Evolutionary conservation across 768 basidiomycete species (phyloP).

Genomic region (Rhodotorula paludigena): DNA sequence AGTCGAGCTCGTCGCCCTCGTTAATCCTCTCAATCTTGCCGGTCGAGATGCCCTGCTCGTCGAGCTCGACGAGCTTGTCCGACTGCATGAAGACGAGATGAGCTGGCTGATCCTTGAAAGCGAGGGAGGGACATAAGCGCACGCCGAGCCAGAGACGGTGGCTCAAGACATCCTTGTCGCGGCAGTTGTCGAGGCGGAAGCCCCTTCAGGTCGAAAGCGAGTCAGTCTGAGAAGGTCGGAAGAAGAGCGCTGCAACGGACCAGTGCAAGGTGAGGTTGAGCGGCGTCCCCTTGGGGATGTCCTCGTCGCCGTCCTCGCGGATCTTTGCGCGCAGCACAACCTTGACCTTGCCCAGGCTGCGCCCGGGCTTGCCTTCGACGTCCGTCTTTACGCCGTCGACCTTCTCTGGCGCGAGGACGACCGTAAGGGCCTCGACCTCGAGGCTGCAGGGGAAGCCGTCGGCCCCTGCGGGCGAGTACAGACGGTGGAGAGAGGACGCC

Average conservation of each 20-base stretch:
- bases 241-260: slow-evolving; percentile 6
- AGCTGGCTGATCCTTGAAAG: no score
- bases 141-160: slow-evolving; percentile 29
- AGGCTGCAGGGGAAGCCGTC: slow-evolving; percentile 37
- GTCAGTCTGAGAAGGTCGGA: neutral
- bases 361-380: neutral
- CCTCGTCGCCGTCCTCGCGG: slow-evolving; percentile 28
- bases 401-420: neutral
- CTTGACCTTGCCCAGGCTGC: slow-evolving; percentile 14
- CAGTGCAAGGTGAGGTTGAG: slow-evolving; percentile 39
- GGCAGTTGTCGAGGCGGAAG: slow-evolving; percentile 30
- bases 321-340: slow-evolving; percentile 34
- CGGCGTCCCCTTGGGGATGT: slow-evolving; percentile 23
- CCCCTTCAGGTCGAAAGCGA: slow-evolving; percentile 10
- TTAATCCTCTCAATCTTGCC: slow-evolving; percentile 13
- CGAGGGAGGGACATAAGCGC: neutral
- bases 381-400: neutral
- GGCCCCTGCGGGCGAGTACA: slow-evolving; percentile 23
- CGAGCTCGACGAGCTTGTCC: slow-evolving; percentile 26
- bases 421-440: slow-evolving; percentile 19
- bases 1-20: slow-evolving; percentile 6
- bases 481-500: slow-evolving; percentile 9
- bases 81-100: no score
- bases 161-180: slow-evolving; percentile 2
- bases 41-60: slow-evolving; percentile 21